phyloP scores from a whole-genome alignment of 345 rosid species.

The Noccaea caerulescens region DNA sequence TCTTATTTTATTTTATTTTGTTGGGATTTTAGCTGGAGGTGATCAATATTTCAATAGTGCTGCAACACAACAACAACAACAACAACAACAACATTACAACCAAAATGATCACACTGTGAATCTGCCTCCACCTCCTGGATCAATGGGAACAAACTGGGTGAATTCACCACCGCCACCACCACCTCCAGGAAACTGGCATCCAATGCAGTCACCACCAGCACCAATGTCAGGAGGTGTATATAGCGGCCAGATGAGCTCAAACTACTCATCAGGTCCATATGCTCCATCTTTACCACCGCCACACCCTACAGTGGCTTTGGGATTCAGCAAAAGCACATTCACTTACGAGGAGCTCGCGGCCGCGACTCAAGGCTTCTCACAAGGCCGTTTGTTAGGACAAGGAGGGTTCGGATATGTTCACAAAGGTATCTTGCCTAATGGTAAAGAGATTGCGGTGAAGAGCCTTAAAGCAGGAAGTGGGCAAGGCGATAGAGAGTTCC shows the following conservation, averaged over 20 bases:
- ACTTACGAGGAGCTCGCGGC: slow-evolving; percentile 67
- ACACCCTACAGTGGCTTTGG: slow-evolving; percentile 56
- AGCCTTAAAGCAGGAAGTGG: slow-evolving; percentile 76
- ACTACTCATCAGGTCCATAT: slow-evolving; percentile 54
- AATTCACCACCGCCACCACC: slow-evolving; percentile 41
- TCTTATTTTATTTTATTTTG: not conserved
- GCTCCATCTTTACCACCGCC: slow-evolving; percentile 64
- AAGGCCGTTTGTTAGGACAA: slow-evolving; percentile 65
- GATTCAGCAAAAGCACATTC: slow-evolving; percentile 63
- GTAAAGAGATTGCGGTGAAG: slow-evolving; percentile 86
- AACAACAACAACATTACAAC: slow-evolving; percentile 45
- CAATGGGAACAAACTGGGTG: slow-evolving; percentile 48
- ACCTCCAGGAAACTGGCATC: slow-evolving; percentile 46
- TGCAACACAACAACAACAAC: slow-evolving; percentile 5
- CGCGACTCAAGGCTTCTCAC: slow-evolving; percentile 71
- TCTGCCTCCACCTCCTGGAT: slow-evolving; percentile 54
- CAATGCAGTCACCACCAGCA: slow-evolving; percentile 42
- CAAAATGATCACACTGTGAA: slow-evolving; percentile 29
- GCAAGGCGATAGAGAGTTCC: slow-evolving; percentile 79
- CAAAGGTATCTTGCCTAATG: slow-evolving; percentile 69
- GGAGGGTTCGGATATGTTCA: slow-evolving; percentile 94
- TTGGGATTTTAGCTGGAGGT: slow-evolving; percentile 32
- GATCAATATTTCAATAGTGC: slow-evolving; percentile 36
- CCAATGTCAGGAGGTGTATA: slow-evolving; percentile 26
- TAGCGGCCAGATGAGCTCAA: slow-evolving; percentile 55